Conservation (phyloP, 2,329 filamentous ascomycete species). For the Ophiostoma montium region DNA sequence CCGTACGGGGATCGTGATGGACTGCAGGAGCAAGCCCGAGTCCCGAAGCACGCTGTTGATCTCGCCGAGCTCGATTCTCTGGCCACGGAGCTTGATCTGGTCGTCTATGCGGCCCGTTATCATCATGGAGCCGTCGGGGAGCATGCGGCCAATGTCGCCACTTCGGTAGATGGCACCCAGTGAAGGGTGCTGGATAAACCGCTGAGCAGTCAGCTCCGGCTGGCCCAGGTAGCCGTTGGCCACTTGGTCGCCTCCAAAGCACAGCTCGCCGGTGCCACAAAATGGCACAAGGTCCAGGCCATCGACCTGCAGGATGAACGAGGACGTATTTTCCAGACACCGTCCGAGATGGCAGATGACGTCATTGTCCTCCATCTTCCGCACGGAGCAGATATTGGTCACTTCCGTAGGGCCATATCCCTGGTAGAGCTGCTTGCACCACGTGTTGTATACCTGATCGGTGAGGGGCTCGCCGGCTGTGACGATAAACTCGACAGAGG, state of each 20-base stretch:
- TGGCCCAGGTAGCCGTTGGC: slow-evolving; percentile 59
- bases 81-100: slow-evolving; percentile 70
- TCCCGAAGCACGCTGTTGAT: slow-evolving; percentile 50
- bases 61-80: slow-evolving; percentile 66
- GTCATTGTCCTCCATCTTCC: slow-evolving; percentile 38
- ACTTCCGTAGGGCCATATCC: slow-evolving; percentile 78
- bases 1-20: slow-evolving; percentile 45
- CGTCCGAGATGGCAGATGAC: slow-evolving; percentile 64
- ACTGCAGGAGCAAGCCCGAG: slow-evolving; percentile 40
- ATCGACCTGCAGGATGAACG: slow-evolving; percentile 42
- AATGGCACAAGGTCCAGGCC: slow-evolving; percentile 43
- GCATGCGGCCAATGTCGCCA: slow-evolving; percentile 68
- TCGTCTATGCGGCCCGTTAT: slow-evolving; percentile 63
- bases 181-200: slow-evolving; percentile 53
- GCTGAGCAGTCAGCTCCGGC: slow-evolving; percentile 45
- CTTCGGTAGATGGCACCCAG: slow-evolving; percentile 69
- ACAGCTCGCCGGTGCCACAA: slow-evolving; percentile 69
- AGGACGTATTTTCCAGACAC: slow-evolving; percentile 61
- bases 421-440: slow-evolving; percentile 59
- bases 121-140: slow-evolving; percentile 60
- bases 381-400: slow-evolving; percentile 75
- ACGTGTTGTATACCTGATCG: slow-evolving; percentile 51
- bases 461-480: slow-evolving; percentile 84
- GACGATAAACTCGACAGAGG: slow-evolving; percentile 80
- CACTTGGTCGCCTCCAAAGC: slow-evolving; percentile 76